Percentiles rank a stretch among this genome's conserved stretches.
Conservation (phyloP, 805 yeast genomes). For the Suhomyces tanzawaensis region DNA sequence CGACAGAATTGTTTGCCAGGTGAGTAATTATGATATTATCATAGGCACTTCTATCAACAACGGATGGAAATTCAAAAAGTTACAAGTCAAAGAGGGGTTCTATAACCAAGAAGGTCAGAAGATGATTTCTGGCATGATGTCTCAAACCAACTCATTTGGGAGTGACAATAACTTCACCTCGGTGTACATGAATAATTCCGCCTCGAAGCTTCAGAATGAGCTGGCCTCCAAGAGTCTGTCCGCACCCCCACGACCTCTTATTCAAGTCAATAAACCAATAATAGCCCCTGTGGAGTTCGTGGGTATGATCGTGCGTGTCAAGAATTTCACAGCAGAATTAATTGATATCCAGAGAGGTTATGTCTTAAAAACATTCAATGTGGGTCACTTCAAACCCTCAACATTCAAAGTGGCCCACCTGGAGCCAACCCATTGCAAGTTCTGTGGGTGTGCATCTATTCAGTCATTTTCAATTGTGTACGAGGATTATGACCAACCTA, state of each 20-base stretch:
- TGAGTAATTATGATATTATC: slow-evolving; percentile 48
- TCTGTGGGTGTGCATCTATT: slow-evolving; percentile 87
- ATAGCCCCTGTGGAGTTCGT: slow-evolving; percentile 64
- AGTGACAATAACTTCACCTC: slow-evolving; percentile 17
- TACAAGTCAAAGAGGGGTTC: slow-evolving; percentile 45
- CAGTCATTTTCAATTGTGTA: slow-evolving; percentile 71
- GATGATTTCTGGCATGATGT: slow-evolving; percentile 10
- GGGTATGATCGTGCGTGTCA: slow-evolving; percentile 68
- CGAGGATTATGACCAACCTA: slow-evolving; percentile 54
- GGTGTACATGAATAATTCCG: slow-evolving; percentile 2
- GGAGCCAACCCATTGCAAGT: slow-evolving; percentile 83
- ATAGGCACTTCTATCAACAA: slow-evolving; percentile 66
- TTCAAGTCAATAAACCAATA: slow-evolving; percentile 30
- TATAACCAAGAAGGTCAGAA: slow-evolving; percentile 34
- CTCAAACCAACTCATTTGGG: slow-evolving; percentile 7
- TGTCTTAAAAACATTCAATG: slow-evolving; percentile 55
- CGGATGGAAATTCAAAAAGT: slow-evolving; percentile 58
- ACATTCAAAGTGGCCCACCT: slow-evolving; percentile 72
- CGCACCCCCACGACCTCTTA: too few species aligned
- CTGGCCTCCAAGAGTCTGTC: slow-evolving; percentile 9
- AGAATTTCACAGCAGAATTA: slow-evolving; percentile 55
- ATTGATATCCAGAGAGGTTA: slow-evolving; percentile 80
- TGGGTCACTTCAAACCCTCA: slow-evolving; percentile 61
- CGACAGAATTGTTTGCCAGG: slow-evolving; percentile 62
- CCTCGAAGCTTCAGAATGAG: background rate